Percentiles rank a stretch among this genome's conserved stretches.
Evolutionary conservation across 768 basidiomycete species (phyloP).

Genomic region (Amanita phalloides): DNA sequence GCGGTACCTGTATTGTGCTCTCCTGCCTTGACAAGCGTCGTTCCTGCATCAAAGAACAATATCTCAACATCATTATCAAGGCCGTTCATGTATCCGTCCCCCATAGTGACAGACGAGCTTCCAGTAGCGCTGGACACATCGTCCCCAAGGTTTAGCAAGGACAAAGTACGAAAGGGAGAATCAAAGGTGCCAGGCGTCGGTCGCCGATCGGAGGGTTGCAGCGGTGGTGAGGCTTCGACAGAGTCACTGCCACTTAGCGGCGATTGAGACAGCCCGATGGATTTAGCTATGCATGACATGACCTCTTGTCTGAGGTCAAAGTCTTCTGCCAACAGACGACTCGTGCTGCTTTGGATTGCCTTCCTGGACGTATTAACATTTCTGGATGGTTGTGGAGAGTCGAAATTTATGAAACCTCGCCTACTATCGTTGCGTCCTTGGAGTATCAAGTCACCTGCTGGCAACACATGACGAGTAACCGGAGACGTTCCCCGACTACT

Average conservation of each 20-base stretch:
- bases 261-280: constrained; percentile 88
- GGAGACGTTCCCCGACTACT: constrained; percentile 7
- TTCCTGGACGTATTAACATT: constrained; percentile 16
- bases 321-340: constrained; percentile 42
- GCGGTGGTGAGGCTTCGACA: constrained; percentile 53
- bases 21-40: constrained; percentile 78
- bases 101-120: constrained; percentile 37
- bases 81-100: constrained; percentile 61
- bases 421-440: constrained; percentile 37
- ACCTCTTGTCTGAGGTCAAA: constrained; percentile 96
- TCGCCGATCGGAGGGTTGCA: constrained; percentile 35
- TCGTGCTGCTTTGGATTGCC: constrained; percentile 9
- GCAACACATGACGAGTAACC: constrained; percentile 45
- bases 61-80: constrained; percentile 97
- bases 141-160: constrained; percentile 60
- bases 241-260: constrained; percentile 63
- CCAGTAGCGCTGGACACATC: constrained; percentile 60
- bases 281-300: constrained; percentile 96
- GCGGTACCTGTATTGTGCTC: constrained; percentile 71
- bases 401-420: constrained; percentile 39
- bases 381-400: constrained; percentile 35
- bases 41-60: constrained; percentile 82
- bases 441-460: constrained; percentile 68
- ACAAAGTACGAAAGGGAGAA: constrained; percentile 67
- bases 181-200: constrained; percentile 31